These are phyloP conservation scores for Hydnomerulius pinastri DNA, from an alignment of 768 basidiomycete genomes.

Conservation along the genomic window DNA sequence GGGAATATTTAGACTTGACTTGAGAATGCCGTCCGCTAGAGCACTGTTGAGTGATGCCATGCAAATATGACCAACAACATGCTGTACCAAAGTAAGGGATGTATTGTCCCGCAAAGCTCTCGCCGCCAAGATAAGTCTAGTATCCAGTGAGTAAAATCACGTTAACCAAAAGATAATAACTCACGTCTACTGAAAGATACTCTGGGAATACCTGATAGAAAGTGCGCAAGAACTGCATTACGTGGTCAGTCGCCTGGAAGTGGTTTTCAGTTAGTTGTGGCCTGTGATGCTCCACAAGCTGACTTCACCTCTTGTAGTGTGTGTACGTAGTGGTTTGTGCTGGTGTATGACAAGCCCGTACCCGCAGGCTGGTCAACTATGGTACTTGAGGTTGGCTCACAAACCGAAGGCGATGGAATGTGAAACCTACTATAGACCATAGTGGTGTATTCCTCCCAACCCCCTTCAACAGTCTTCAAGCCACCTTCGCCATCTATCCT, in stretches of 20 bases:
- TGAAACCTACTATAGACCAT: slow-evolving; percentile 82
- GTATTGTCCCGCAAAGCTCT: slow-evolving; percentile 97
- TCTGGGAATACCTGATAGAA: slow-evolving; percentile 94
- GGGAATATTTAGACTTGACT: slow-evolving; percentile 57
- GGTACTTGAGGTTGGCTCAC: slow-evolving; percentile 9
- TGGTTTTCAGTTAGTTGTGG: slow-evolving; percentile 3
- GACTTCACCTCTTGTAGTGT: slow-evolving; percentile 65
- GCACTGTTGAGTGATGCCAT: slow-evolving; percentile 3
- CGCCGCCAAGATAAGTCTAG: slow-evolving; percentile 94
- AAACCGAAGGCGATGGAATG: slow-evolving; percentile 1
- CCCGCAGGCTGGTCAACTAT: slow-evolving; percentile 97
- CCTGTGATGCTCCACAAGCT: not conserved
- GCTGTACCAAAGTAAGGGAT: slow-evolving; percentile 89
- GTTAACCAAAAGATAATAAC: slow-evolving; percentile 30
- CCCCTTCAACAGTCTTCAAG: slow-evolving; percentile 75
- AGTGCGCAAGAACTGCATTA: slow-evolving; percentile 82
- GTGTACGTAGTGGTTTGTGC: slow-evolving; percentile 83
- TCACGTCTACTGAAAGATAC: slow-evolving; percentile 75
- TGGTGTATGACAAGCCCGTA: slow-evolving; percentile 89
- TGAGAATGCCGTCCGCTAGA: slow-evolving; percentile 75
- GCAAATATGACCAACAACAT: not conserved
- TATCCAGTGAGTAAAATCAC: slow-evolving; percentile 10
- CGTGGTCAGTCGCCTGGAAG: slow-evolving; percentile 68
- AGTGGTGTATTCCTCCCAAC: slow-evolving; percentile 97
- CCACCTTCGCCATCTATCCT: slow-evolving; percentile 71